A percentile compares a stretch with the other conserved stretches of the same genome.
phyloP scores from a whole-genome alignment of 345 rosid species.

The Durio zibethinus region DNA sequence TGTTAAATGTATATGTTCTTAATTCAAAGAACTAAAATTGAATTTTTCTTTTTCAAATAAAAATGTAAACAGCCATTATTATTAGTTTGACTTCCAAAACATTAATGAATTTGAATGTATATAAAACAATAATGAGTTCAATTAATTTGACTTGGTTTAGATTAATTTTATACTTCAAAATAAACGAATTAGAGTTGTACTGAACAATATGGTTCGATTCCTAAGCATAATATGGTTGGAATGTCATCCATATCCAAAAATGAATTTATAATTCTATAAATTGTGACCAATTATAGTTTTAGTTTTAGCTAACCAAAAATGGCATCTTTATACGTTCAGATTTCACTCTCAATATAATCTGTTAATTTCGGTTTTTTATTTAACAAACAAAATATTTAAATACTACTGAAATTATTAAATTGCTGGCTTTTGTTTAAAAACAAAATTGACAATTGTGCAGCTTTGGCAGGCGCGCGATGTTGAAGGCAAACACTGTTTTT shows the following conservation, averaged over 20 bases:
- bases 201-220: background rate
- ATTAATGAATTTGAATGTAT: too few species aligned
- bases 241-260: too few species aligned
- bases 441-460: too few species aligned
- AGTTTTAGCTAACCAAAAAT: too few species aligned
- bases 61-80: too few species aligned
- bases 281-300: background rate
- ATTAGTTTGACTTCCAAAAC: too few species aligned
- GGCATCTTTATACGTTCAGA: background rate
- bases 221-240: too few species aligned
- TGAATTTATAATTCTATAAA: background rate
- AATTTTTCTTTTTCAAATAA: too few species aligned
- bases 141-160: background rate
- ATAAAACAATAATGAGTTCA: background rate
- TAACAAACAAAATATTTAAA: too few species aligned
- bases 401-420: too few species aligned
- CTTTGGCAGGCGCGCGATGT: background rate
- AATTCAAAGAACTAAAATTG: too few species aligned
- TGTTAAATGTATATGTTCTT: too few species aligned
- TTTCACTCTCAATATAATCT: background rate
- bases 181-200: background rate
- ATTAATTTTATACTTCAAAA: background rate
- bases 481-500: background rate
- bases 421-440: background rate
- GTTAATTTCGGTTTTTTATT: background rate